Evolutionary conservation across 1,284 basidiomycete species (phyloP).

Genomic region (Coniferiporia sulphurascens): DNA sequence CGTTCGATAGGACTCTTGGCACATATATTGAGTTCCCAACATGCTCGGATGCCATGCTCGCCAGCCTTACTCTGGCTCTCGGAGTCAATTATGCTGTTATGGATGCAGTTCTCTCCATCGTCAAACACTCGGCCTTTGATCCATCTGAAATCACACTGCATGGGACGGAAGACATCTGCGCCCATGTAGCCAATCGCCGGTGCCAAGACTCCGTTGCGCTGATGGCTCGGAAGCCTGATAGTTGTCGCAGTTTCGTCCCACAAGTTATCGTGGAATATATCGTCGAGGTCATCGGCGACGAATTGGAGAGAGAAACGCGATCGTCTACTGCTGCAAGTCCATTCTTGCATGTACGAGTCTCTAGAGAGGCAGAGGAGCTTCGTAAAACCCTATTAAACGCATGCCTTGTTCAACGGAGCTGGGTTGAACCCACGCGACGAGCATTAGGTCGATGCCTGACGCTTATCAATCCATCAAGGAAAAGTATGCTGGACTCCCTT

Average conservation of each 20-base stretch:
- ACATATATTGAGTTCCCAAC: slow-evolving; percentile 2
- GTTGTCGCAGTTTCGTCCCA: not conserved
- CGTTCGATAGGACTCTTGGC: not conserved
- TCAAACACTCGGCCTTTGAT: not conserved
- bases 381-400: not conserved
- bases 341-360: no score
- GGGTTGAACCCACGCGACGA: not conserved
- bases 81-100: not conserved
- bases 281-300: not conserved
- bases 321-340: not conserved
- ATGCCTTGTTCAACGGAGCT: not conserved
- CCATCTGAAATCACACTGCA: not conserved
- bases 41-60: not conserved
- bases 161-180: not conserved
- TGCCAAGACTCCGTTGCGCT: not conserved
- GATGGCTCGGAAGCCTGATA: not conserved
- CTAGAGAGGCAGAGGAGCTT: not conserved
- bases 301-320: not conserved
- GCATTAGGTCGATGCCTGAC: not conserved
- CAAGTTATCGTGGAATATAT: not conserved
- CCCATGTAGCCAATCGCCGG: not conserved
- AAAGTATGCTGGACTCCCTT: not conserved
- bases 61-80: not conserved
- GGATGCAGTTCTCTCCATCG: not conserved
- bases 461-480: not conserved